These are phyloP conservation scores for Schizosaccharomyces cryophilus DNA, from an alignment of 805 yeast species.

Conservation along the genomic window DNA sequence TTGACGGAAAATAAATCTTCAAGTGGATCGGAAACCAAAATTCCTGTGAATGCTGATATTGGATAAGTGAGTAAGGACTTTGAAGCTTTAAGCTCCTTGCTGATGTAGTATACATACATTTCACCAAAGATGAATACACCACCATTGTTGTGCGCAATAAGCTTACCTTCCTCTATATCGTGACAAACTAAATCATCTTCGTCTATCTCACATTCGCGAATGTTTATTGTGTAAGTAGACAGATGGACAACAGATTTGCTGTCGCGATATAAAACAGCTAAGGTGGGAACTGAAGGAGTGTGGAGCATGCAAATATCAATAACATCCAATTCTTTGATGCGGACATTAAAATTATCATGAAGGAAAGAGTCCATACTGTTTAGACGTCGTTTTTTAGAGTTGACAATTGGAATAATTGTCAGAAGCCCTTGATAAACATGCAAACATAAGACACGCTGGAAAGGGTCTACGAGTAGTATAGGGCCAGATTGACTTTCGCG, in stretches of 20 bases:
- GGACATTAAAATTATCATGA: constrained; percentile 1
- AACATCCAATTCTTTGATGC: neutral
- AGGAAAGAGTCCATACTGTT: neutral
- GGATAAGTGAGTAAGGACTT: neutral
- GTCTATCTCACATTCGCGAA: neutral
- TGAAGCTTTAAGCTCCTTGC: neutral
- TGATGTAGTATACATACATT: neutral
- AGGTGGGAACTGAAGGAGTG: neutral
- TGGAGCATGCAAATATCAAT: neutral
- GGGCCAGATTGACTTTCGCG: neutral
- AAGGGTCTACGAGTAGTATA: neutral
- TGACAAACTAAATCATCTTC: neutral
- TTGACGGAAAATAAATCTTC: constrained; percentile 1
- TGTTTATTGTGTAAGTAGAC: neutral
- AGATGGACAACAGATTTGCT: neutral
- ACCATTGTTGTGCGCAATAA: neutral
- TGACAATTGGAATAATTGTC: neutral
- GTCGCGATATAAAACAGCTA: constrained; percentile 1
- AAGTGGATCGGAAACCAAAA: too few species aligned
- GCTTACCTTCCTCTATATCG: neutral
- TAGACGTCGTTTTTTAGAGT: neutral
- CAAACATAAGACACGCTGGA: neutral
- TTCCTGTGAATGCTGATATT: neutral
- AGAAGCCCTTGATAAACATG: constrained; percentile 1
- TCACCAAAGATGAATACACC: neutral